Evolutionary conservation across 2,329 filamentous ascomycete species (phyloP).

Genomic region (Phaeoacremonium minimum): DNA sequence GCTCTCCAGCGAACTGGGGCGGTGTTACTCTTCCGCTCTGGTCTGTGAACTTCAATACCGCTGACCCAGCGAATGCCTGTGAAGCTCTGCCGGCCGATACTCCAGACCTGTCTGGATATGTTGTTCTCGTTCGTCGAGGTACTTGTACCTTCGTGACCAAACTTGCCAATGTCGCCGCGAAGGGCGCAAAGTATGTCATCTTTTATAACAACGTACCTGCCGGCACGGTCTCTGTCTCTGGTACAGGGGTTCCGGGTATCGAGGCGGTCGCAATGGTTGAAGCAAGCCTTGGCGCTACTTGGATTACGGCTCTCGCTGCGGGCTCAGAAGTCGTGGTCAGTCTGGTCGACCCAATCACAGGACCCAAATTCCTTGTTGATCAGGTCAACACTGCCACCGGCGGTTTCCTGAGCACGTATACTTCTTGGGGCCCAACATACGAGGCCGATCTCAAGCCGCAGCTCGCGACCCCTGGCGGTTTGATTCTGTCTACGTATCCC

Average conservation of each 20-base stretch:
- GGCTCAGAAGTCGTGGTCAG: constrained; percentile 37
- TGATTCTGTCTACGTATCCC: constrained; percentile 48
- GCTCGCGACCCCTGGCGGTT: constrained; percentile 40
- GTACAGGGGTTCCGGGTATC: constrained; percentile 23
- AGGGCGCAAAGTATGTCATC: constrained; percentile 57
- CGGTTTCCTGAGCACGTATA: constrained; percentile 35
- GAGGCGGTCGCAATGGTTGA: constrained; percentile 35
- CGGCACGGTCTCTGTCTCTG: constrained; percentile 27
- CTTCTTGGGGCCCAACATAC: constrained; percentile 40
- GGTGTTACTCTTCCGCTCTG: constrained; percentile 44
- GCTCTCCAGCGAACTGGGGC: constrained; percentile 35
- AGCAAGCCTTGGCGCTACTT: constrained; percentile 33
- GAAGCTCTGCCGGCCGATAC: constrained; percentile 44
- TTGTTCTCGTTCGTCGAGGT: constrained; percentile 58
- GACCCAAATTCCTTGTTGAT: constrained; percentile 25
- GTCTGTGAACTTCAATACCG: constrained; percentile 43
- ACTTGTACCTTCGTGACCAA: constrained; percentile 53
- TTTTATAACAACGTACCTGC: constrained; percentile 51
- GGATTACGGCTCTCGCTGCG: constrained; percentile 35
- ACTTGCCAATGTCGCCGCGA: constrained; percentile 43
- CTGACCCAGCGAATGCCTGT: constrained; percentile 46
- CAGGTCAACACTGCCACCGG: constrained; percentile 37
- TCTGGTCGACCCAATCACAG: constrained; percentile 35
- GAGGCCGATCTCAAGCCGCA: constrained; percentile 45
- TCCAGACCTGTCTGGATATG: constrained; percentile 50